Conservation (phyloP, 2,329 filamentous ascomycete species). For the Aspergillus phoenicis region DNA sequence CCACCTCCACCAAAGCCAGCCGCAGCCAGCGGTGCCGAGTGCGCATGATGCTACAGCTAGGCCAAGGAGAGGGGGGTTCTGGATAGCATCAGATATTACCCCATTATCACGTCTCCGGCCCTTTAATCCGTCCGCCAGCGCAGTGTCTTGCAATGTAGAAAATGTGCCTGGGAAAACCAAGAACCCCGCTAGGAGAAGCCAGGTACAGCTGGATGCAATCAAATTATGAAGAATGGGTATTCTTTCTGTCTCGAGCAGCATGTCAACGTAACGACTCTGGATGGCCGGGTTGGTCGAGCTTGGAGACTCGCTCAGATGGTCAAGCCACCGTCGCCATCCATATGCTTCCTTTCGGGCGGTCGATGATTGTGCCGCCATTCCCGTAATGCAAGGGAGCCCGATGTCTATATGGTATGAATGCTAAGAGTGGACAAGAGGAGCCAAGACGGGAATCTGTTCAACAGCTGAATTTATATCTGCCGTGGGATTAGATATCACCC, state of each 20-base stretch:
- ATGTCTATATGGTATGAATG: neutral
- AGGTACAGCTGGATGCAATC: neutral
- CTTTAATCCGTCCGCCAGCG: neutral
- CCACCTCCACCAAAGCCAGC: conserved; percentile 4
- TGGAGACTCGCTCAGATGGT: no score
- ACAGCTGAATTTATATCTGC: neutral
- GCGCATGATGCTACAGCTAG: neutral
- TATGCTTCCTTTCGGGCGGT: neutral
- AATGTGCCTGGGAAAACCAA: conserved; percentile 11
- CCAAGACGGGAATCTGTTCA: neutral
- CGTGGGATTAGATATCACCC: neutral
- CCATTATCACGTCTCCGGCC: neutral
- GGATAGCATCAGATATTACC: neutral
- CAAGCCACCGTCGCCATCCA: neutral
- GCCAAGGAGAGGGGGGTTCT: conserved; percentile 7
- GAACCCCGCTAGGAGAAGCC: conserved; percentile 8
- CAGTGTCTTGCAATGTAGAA: neutral
- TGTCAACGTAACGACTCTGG: neutral
- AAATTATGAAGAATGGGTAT: conserved; percentile 7
- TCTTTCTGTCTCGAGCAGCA: conserved; percentile 7
- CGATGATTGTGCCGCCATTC: neutral
- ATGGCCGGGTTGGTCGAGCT: no score
- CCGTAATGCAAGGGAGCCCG: neutral
- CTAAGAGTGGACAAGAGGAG: neutral
- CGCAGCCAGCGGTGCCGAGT: neutral